Evolutionary conservation across 2,329 filamentous ascomycete species (phyloP).

Genomic region (Nothophoma quercina): DNA sequence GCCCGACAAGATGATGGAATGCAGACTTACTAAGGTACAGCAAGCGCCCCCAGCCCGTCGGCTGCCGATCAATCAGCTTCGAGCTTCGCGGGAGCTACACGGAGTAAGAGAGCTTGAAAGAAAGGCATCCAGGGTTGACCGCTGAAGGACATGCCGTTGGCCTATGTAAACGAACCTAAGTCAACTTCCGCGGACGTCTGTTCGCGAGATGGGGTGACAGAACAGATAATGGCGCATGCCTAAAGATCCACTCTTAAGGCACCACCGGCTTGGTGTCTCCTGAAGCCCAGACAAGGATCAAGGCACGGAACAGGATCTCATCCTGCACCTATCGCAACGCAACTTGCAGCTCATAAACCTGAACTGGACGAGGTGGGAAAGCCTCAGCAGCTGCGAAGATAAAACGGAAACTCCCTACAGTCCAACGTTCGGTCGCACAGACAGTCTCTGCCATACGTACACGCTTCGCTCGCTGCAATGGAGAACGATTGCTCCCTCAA

Average conservation of each 20-base stretch:
- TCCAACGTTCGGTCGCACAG: background rate
- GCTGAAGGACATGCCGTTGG: background rate
- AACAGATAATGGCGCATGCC: background rate
- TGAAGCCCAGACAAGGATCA: background rate
- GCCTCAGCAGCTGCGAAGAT: background rate
- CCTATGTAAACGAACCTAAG: background rate
- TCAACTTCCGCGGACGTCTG: background rate
- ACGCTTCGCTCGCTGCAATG: background rate
- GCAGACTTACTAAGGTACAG: no score
- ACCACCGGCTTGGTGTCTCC: background rate
- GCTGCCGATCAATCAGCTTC: background rate
- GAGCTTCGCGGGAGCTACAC: no score
- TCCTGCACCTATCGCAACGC: background rate
- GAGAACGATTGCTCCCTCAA: background rate
- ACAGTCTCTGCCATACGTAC: background rate
- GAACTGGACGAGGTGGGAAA: background rate
- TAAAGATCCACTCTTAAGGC: background rate
- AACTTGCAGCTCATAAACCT: background rate
- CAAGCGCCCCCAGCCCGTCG: background rate
- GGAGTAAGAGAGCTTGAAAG: no score
- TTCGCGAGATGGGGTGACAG: background rate
- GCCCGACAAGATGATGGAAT: no score
- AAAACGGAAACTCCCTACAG: background rate
- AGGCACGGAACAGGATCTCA: background rate
- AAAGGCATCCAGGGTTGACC: no score